These are phyloP conservation scores for Pythium myriotylum DNA, from an alignment of 352 stramenopile genomes.

Conservation along the genomic window DNA sequence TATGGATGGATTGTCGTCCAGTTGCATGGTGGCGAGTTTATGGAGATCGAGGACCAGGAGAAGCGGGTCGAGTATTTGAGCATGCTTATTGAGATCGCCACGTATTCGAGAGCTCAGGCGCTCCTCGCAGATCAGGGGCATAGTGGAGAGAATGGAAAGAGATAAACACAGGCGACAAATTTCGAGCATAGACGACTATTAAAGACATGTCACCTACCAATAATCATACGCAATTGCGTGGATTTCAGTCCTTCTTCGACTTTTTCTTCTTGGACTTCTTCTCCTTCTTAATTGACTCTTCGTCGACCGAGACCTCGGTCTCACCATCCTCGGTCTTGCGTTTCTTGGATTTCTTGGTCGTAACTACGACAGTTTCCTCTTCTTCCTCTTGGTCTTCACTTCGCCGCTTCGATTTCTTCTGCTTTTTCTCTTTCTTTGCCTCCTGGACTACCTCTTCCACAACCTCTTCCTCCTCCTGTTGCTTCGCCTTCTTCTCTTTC, in stretches of 20 bases:
- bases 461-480: slow-evolving; percentile 13
- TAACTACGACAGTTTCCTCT: slow-evolving; percentile 32
- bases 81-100: slow-evolving; percentile 73
- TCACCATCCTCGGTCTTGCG: slow-evolving; percentile 23
- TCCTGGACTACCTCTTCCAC: slow-evolving; percentile 28
- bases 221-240: neutral
- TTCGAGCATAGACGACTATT: neutral
- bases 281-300: slow-evolving; percentile 40
- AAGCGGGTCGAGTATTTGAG: slow-evolving; percentile 62
- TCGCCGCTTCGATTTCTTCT: slow-evolving; percentile 37
- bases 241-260: slow-evolving; percentile 46
- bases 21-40: slow-evolving; percentile 54
- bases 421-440: slow-evolving; percentile 25
- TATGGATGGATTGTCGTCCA: slow-evolving; percentile 76
- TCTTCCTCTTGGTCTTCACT: slow-evolving; percentile 16
- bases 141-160: neutral
- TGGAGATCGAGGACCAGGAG: slow-evolving; percentile 48
- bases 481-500: slow-evolving; percentile 26
- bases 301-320: slow-evolving; percentile 16
- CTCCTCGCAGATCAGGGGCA: slow-evolving; percentile 4
- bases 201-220: neutral
- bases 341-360: slow-evolving; percentile 34
- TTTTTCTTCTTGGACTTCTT: slow-evolving; percentile 68
- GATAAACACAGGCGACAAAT: neutral
- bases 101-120: slow-evolving; percentile 24